A percentile compares a stretch with the other conserved stretches of the same genome.
phyloP scores from a whole-genome alignment of 1,139 yeast genomes.

The Cylindricascospora bacillispora region DNA sequence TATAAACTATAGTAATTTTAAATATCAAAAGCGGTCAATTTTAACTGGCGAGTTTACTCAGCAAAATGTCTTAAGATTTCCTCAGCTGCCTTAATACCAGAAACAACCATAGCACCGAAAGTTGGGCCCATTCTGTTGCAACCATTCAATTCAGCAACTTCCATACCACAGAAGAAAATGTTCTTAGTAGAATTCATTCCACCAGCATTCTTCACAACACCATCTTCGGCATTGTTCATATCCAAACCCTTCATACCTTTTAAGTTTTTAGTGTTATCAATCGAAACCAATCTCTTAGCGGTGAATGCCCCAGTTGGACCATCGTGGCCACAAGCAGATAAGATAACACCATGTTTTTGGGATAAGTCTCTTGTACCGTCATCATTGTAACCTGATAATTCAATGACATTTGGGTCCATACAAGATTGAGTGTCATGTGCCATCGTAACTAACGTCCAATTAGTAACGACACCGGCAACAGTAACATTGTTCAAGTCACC shows the following conservation, averaged over 20 bases:
- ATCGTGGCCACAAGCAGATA: slow-evolving; percentile 71
- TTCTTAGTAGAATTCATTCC: slow-evolving; percentile 53
- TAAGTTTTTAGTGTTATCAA: slow-evolving; percentile 35
- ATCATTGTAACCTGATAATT: slow-evolving; percentile 22
- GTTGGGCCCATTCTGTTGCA: slow-evolving; percentile 79
- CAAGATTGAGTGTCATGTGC: slow-evolving; percentile 70
- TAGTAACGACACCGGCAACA: slow-evolving; percentile 71
- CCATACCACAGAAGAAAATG: slow-evolving; percentile 71
- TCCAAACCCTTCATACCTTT: slow-evolving; percentile 73
- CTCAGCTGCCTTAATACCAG: slow-evolving; percentile 70
- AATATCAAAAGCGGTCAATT: too few species aligned
- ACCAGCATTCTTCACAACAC: slow-evolving; percentile 56
- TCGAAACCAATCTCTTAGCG: slow-evolving; percentile 40
- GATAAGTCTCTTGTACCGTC: slow-evolving; percentile 23
- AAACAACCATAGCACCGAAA: slow-evolving; percentile 69
- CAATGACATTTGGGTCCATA: slow-evolving; percentile 75
- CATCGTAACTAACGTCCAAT: slow-evolving; percentile 69
- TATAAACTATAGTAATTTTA: too few species aligned
- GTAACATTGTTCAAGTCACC: slow-evolving; percentile 36
- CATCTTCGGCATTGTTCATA: slow-evolving; percentile 70
- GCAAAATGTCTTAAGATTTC: slow-evolving; percentile 26
- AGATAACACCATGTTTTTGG: slow-evolving; percentile 47
- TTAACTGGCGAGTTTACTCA: too few species aligned
- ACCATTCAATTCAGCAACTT: slow-evolving; percentile 65
- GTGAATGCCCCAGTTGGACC: slow-evolving; percentile 81